Evolutionary conservation across 441 rosid genomes (phyloP).

Genomic region (Capsella rubella): DNA sequence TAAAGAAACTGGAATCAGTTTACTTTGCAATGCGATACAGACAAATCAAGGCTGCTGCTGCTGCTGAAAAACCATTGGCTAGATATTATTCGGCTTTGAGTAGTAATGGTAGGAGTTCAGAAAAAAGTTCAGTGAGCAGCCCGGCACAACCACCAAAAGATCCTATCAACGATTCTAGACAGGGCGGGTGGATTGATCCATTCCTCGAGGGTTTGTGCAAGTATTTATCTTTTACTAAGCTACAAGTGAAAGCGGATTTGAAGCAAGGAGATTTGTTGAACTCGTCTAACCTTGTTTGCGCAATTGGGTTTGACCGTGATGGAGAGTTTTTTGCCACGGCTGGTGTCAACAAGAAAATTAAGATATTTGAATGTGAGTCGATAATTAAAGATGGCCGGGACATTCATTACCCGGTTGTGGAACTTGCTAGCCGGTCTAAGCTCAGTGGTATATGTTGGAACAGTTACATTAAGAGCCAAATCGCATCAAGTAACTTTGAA

Average conservation of each 20-base stretch:
- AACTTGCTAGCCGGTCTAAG: slow-evolving; percentile 82
- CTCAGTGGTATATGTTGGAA: slow-evolving; percentile 94
- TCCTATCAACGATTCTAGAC: slow-evolving; percentile 50
- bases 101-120: slow-evolving; percentile 74
- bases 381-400: slow-evolving; percentile 70
- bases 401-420: slow-evolving; percentile 92
- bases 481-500: slow-evolving; percentile 97
- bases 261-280: slow-evolving; percentile 86
- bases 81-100: slow-evolving; percentile 61
- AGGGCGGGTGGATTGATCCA: slow-evolving; percentile 81
- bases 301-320: slow-evolving; percentile 83
- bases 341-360: slow-evolving; percentile 89
- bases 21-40: slow-evolving; percentile 75
- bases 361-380: slow-evolving; percentile 81
- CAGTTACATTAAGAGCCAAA: slow-evolving; percentile 83
- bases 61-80: slow-evolving; percentile 51
- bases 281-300: slow-evolving; percentile 86
- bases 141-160: slow-evolving; percentile 55
- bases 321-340: slow-evolving; percentile 91
- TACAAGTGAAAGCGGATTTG: slow-evolving; percentile 85
- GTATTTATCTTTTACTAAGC: slow-evolving; percentile 75
- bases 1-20: slow-evolving; percentile 83
- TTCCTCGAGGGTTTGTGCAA: slow-evolving; percentile 92
- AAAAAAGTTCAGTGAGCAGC: slow-evolving; percentile 70
- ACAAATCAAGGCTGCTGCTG: slow-evolving; percentile 51